Base-by-base conservation (phyloP, 106 monocot genomes). In the Cymbidium sinense region DNA sequence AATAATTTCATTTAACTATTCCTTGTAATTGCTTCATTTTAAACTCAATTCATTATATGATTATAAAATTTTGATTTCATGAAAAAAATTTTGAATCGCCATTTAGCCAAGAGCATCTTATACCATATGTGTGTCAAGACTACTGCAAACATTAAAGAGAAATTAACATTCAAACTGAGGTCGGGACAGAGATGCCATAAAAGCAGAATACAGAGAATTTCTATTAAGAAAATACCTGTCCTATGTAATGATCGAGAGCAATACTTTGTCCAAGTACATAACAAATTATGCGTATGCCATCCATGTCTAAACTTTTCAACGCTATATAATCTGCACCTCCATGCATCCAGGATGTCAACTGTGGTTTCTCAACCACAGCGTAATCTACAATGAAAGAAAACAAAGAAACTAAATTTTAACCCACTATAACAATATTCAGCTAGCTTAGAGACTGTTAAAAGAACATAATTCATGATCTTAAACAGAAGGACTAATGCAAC, bases 221-320 rank as follows among this genome's bases (percentile, higher is more conserved):
- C 4, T 34, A 70, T 11, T 18, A n/a, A 62, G 27, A 36, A 52
- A 75, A 25, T 83, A 91, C 94, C 86, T 94, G 94, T 15, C 78
- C 52, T 29, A 94, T 87, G 50, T 89, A 94, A 82, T 94, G 84
- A 82, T 94, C 94, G 37, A 94, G 89, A 44, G 94, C 94, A 79
- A 94, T 84, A 70, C 94, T 94, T 86, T 94, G 94, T 29, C 94
- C 94, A 65, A 94, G 91, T 4, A 94, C 94, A 79, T 88, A 91
- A 52, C 89, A 88, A 71, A 94, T 91, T 43, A 89, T 94, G 64
- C 91, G 94, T 67, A 94, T 91, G 0, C 94, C 91, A 87, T 94
- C 91, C 43, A 82, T 81, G 79, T 91, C 89, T 75, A 94, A 83
- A 79, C 82, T 86, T 81, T 89, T 94, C 25, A 94, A 82, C 54